Percentiles rank a stretch among this genome's conserved stretches.
Evolutionary conservation across 345 rosid genomes (phyloP).

Genomic region (Iberis pinnata): DNA sequence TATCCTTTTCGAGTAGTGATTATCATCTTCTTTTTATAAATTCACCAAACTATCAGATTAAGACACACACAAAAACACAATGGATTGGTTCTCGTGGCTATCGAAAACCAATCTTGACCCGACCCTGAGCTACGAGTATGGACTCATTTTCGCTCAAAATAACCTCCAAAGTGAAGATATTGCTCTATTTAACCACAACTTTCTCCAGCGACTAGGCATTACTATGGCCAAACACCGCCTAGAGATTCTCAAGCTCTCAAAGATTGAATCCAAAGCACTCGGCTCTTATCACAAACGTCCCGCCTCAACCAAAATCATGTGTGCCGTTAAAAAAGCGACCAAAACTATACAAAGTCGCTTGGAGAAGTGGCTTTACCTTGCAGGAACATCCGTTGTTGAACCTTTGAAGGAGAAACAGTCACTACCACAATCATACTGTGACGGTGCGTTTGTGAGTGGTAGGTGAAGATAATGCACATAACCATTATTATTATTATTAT

Average conservation of each 20-base stretch:
- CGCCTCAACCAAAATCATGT: conserved; percentile 37
- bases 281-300: conserved; percentile 6
- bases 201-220: conserved; percentile 72
- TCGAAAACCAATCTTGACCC: conserved; percentile 56
- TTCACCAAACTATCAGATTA: background rate
- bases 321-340: conserved; percentile 37
- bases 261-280: conserved; percentile 29
- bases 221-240: conserved; percentile 67
- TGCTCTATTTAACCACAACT: conserved; percentile 65
- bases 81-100: conserved; percentile 94
- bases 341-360: conserved; percentile 40
- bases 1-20: background rate
- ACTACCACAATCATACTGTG: conserved; percentile 6
- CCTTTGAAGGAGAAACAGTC: conserved; percentile 34
- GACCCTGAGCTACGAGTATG: conserved; percentile 54
- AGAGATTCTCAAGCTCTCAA: conserved; percentile 72
- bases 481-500: background rate
- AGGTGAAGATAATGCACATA: conserved; percentile 17
- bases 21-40: background rate
- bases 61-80: conserved; percentile 15
- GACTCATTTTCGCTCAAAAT: conserved; percentile 48
- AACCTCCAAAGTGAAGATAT: conserved; percentile 65
- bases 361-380: conserved; percentile 36
- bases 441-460: conserved; percentile 28
- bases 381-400: conserved; percentile 29